Percentiles rank a stretch among this genome's conserved stretches.
Evolutionary conservation across 371 early-diverging fungal species (phyloP).

Genomic region (Coemansia sp.): DNA sequence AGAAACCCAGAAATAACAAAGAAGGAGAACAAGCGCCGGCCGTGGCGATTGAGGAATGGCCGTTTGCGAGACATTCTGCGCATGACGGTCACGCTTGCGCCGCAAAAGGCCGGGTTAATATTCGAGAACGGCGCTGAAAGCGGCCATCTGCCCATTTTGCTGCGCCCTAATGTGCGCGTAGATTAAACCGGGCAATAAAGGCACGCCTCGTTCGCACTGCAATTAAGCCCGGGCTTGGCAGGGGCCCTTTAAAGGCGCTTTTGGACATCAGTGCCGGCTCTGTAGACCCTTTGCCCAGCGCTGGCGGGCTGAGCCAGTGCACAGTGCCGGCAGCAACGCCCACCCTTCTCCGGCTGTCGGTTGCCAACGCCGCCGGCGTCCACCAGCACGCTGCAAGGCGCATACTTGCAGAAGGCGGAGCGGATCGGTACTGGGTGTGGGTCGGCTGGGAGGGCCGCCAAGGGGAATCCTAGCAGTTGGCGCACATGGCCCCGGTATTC

Average conservation of each 20-base stretch:
- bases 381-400: no score
- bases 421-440: no score
- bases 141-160: conserved; percentile 6
- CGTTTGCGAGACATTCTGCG: conserved; percentile 8
- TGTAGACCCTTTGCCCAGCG: no score
- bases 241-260: not conserved
- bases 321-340: no score
- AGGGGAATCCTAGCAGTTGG: no score
- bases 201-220: not conserved
- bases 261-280: no score
- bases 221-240: not conserved
- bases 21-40: not conserved
- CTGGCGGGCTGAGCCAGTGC: no score
- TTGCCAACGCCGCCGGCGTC: no score
- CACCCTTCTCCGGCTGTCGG: no score
- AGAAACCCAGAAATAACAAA: not conserved
- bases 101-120: conserved; percentile 7
- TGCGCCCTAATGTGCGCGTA: conserved; percentile 7
- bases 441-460: no score
- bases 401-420: no score
- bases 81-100: conserved; percentile 6
- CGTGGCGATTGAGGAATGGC: not conserved
- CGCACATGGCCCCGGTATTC: no score
- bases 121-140: not conserved
- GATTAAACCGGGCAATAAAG: conserved; percentile 4